Base-by-base conservation (phyloP, 768 basidiomycete genomes). In the Naganishia vishniacii region DNA sequence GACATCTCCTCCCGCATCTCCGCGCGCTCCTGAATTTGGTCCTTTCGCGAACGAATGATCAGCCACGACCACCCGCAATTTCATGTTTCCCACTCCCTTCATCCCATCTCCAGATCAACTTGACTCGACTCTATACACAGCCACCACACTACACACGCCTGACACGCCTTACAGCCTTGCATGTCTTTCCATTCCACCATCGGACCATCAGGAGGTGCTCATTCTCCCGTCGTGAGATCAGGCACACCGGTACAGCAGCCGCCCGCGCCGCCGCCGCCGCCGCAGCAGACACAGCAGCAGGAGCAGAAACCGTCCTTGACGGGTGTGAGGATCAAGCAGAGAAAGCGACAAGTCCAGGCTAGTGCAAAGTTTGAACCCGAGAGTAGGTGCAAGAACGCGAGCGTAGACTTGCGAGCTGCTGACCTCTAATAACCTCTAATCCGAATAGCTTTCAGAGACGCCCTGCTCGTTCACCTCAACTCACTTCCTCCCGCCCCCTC, bases 351-450 rank as follows among this genome's bases (percentile, higher is more conserved):
- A 63, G 75, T 73, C 8, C 71, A 74, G 48, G 75, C 75, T 1
- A 71, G 69, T 25, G 73, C 75, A 59, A 77, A 77, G 67, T 73
- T 75, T 59, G 75, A 77, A 58, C 75, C 75, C 18, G 75, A 77
- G 63, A 61, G 75, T 75, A 59, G 58, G 75, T 73, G 8, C 6
- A 20, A 51, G 7, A n/a, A 12, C n/a, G 2, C 49, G 31, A 15
- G 3, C n/a, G 20, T 15, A 32, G 3, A 20, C 28, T 8, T 31
- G 6, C 8, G 13, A 34, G 7, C 20, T 12, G 29, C 31, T 51
- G 49, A 51, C 49, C 31, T 47, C 59, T 2, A n/a, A 16, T 12
- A 16, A 32, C 28, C 18, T 23, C 12, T 31, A 20, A 6, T 46
- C 16, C 49, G 13, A 29, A 51, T 26, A 76, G 75, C 66, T 59